phyloP scores from a whole-genome alignment of 345 rosid species.

The Corchorus capsularis region DNA sequence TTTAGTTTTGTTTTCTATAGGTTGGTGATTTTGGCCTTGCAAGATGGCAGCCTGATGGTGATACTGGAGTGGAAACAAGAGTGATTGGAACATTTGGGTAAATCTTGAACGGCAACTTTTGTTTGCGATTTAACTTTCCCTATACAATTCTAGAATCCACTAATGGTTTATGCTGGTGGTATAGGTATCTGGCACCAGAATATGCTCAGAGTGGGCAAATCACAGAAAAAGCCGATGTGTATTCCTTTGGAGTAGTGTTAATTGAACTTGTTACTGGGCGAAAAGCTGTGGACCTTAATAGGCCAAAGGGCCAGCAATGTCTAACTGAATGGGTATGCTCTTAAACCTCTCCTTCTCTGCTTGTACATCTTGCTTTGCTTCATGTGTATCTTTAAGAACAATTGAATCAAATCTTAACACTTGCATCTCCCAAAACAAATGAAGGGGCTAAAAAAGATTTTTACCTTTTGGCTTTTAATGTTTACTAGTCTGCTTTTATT shows the following conservation, averaged over 20 bases:
- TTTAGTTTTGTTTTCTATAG: constrained; percentile 37
- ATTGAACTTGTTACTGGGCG: constrained; percentile 96
- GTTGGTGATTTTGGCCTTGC: constrained; percentile 99
- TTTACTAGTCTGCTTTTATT: background rate
- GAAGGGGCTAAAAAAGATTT: background rate
- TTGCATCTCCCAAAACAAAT: background rate
- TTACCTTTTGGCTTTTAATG: background rate
- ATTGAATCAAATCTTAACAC: background rate
- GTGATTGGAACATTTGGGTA: constrained; percentile 99
- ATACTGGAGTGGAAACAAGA: constrained; percentile 88
- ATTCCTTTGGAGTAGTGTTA: constrained; percentile 96
- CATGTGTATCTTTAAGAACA: background rate
- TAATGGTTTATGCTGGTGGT: constrained; percentile 22
- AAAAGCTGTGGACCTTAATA: constrained; percentile 86
- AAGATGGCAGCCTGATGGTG: constrained; percentile 99
- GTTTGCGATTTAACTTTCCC: constrained; percentile 13
- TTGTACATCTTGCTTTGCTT: background rate
- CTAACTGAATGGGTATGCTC: constrained; percentile 92
- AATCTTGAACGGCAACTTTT: constrained; percentile 26
- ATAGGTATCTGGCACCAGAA: constrained; percentile 97
- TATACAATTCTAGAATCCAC: background rate
- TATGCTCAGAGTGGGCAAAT: constrained; percentile 98
- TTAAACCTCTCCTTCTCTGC: background rate
- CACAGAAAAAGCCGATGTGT: constrained; percentile 96
- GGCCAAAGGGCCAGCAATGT: constrained; percentile 98